Percentiles rank a stretch among this genome's conserved stretches.
Evolutionary conservation across 208 protist species (phyloP).

Genomic region (Wallacemonas collosoma): DNA sequence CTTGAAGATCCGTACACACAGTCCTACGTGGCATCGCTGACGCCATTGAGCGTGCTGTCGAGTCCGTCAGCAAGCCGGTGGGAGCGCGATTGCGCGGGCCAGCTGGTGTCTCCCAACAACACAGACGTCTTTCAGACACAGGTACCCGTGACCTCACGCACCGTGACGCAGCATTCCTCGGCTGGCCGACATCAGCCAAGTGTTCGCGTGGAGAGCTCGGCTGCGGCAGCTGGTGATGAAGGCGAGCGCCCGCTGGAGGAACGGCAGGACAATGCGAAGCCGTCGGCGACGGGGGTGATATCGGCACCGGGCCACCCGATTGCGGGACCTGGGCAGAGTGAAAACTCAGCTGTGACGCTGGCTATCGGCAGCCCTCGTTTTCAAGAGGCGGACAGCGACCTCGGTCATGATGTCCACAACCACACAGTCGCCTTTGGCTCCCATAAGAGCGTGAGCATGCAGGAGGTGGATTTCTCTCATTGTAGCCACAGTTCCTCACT

Average conservation of each 20-base stretch:
- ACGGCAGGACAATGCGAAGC: neutral
- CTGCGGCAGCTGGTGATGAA: neutral
- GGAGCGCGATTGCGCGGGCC: neutral
- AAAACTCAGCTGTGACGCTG: too few species aligned
- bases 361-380: too few species aligned
- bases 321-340: too few species aligned
- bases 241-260: neutral
- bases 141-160: neutral
- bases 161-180: neutral
- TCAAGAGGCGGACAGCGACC: neutral
- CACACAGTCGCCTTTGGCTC: neutral
- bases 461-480: neutral
- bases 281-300: neutral
- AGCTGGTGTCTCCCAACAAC: neutral
- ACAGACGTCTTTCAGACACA: neutral
- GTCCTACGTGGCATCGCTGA: conserved; percentile 6
- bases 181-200: neutral
- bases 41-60: neutral
- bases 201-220: neutral
- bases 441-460: neutral
- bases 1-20: conserved; percentile 10
- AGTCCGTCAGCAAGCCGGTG: neutral
- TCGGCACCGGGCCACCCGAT: too few species aligned
- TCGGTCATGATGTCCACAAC: neutral
- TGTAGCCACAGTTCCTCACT: neutral